phyloP scores from a whole-genome alignment of 2,329 filamentous ascomycete genomes.

The Claviceps maximensis region DNA sequence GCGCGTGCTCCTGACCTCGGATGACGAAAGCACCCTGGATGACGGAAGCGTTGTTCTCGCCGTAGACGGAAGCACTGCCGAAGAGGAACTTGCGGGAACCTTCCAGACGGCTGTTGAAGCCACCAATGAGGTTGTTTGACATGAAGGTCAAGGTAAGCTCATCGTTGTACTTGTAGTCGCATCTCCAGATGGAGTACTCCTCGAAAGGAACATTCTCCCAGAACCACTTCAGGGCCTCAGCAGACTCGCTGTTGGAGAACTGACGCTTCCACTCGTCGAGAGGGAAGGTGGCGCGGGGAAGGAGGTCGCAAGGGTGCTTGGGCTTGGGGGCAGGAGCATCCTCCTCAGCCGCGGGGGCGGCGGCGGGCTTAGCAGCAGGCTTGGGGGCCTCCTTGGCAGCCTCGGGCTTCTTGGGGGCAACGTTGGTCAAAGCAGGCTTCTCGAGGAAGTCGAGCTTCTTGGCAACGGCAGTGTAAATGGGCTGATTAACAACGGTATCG shows the following conservation, averaged over 20 bases:
- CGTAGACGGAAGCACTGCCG: constrained; percentile 80
- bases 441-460: constrained; percentile 68
- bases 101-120: constrained; percentile 96
- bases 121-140: constrained; percentile 96
- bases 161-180: constrained; percentile 98
- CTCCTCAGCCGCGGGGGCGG: constrained; percentile 22
- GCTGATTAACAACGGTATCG: constrained; percentile 84
- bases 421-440: constrained; percentile 59
- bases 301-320: constrained; percentile 88
- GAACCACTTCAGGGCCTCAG: constrained; percentile 86
- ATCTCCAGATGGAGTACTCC: constrained; percentile 90
- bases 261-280: constrained; percentile 98
- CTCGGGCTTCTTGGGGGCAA: constrained; percentile 66
- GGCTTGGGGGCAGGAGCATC: constrained; percentile 58
- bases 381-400: constrained; percentile 58
- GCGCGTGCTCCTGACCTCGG: constrained; percentile 74
- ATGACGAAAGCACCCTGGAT: constrained; percentile 90
- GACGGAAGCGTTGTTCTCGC: constrained; percentile 74
- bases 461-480: constrained; percentile 73
- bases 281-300: constrained; percentile 65
- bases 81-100: constrained; percentile 97
- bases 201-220: constrained; percentile 91
- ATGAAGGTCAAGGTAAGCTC: constrained; percentile 98
- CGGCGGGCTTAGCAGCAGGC: constrained; percentile 19
- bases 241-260: constrained; percentile 92